Evolutionary conservation across 805 yeast genomes (phyloP), one percentile per base, ranked within the genome.

Genomic region (Jamesozyma spencerorum): DNA sequence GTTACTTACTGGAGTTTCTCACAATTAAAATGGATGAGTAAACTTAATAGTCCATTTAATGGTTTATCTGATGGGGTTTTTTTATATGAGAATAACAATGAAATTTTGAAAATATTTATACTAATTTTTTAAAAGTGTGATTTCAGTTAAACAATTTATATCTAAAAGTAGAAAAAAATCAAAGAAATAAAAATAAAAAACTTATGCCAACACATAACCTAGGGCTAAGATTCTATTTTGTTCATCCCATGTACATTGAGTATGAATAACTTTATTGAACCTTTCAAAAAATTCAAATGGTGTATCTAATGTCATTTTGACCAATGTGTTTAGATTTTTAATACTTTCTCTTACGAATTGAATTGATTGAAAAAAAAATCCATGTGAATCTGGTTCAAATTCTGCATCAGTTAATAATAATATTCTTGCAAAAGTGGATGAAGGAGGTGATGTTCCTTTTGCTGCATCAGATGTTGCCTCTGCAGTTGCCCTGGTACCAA

Each of bases 181-280:
- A 22, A 10, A 22, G 10, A 22, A 22, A 7, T 10, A 22, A 7
- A 22, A 7, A 22, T 7, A 22, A 22, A 22, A 7, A 22, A 7
- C 8, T 38, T 30, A 41, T 4, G 38, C 7, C 13, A 41, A 36
- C 14, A 49, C 34, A 27, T 47, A 47, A 14, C 53, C 48, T 29
- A 49, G 38, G 15, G 53, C 50, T 20, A 49, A 39, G 10, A 47
- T 37, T 37, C 43, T 46, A 37, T 44, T 44, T 11, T 50, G 40
- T 15, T 43, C 47, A 17, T 45, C 47, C 17, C 30, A 18, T 12
- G 22, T 26, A 13, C 18, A 27, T 4, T 26, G 11, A 8, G 22
- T 14, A 12, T 13, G 13, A 13, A 20, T 29, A 7, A 30, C 8
- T 5, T 11, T 30, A 5, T 36, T 20, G n/a, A 36, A 27, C 20